phyloP scores from a whole-genome alignment of 371 early-diverging fungal species.

The Mortierella sp. region DNA sequence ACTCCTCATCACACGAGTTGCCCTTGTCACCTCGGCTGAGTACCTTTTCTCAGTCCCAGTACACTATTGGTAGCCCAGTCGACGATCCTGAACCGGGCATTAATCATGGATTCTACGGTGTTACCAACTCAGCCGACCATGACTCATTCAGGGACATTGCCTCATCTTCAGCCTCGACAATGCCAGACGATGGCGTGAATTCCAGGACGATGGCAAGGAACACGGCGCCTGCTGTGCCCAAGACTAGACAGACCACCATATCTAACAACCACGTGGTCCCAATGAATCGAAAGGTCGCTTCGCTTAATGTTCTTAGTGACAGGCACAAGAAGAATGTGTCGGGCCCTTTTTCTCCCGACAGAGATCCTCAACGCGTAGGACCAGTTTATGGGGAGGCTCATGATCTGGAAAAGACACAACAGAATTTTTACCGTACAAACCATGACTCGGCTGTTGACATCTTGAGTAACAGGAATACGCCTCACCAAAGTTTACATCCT shows the following conservation, averaged over 20 bases:
- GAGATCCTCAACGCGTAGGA: slow-evolving; percentile 11
- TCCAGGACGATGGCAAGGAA: background rate
- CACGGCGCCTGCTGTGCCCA: background rate
- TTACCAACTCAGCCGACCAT: no score
- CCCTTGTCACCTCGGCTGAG: no score
- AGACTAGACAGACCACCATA: background rate
- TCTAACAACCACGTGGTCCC: background rate
- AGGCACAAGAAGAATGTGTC: slow-evolving; percentile 12
- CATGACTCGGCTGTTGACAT: slow-evolving; percentile 42
- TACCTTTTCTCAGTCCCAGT: no score
- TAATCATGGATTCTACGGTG: no score
- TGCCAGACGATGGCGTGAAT: no score
- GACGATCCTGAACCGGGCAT: background rate
- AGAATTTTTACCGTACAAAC: slow-evolving; percentile 14
- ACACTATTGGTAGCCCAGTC: background rate
- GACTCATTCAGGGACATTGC: no score
- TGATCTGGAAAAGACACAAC: slow-evolving; percentile 18
- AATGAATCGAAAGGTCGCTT: slow-evolving; percentile 24
- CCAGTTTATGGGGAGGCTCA: slow-evolving; percentile 27
- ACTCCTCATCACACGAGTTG: no score
- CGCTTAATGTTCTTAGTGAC: slow-evolving; percentile 21
- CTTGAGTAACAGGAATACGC: slow-evolving; percentile 16
- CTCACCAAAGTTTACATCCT: slow-evolving; percentile 22
- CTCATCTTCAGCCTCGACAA: no score
- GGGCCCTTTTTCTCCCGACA: slow-evolving; percentile 7